Evolutionary conservation across 2,329 filamentous ascomycete genomes (phyloP).

Genomic region (Nectriaceae sp.): DNA sequence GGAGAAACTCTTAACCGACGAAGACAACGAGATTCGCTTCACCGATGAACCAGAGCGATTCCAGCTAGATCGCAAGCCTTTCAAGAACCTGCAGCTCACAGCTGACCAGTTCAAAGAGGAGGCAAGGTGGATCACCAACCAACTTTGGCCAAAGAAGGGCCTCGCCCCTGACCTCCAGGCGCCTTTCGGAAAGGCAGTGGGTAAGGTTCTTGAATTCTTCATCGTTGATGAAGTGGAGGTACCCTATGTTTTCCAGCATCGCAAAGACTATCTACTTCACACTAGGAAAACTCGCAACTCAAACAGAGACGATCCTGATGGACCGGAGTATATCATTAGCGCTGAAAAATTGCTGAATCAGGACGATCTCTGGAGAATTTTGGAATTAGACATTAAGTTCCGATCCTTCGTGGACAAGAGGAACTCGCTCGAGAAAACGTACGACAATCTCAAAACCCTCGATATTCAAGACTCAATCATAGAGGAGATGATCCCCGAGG

Average conservation of each 20-base stretch:
- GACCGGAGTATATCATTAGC: conserved; percentile 70
- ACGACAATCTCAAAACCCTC: conserved; percentile 68
- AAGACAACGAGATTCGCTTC: conserved; percentile 87
- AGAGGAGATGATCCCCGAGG: conserved; percentile 77
- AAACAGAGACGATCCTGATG: conserved; percentile 66
- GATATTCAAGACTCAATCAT: conserved; percentile 73
- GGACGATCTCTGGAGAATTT: conserved; percentile 91
- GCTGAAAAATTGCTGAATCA: conserved; percentile 91
- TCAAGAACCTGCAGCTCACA: conserved; percentile 77
- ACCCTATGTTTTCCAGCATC: conserved; percentile 96
- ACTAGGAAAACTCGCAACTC: conserved; percentile 69
- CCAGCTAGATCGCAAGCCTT: conserved; percentile 86
- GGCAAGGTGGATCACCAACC: conserved; percentile 85
- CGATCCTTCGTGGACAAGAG: conserved; percentile 90
- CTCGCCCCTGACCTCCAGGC: conserved; percentile 71
- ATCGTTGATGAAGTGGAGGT: conserved; percentile 94
- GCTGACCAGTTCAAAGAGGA: conserved; percentile 90
- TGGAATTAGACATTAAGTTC: conserved; percentile 95
- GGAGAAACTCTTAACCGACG: conserved; percentile 93
- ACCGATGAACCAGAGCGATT: conserved; percentile 92
- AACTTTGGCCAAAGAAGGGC: conserved; percentile 86
- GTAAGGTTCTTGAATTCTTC: conserved; percentile 93
- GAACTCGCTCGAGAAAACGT: conserved; percentile 78
- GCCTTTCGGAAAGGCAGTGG: conserved; percentile 85
- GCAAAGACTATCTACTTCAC: conserved; percentile 96